phyloP scores from a whole-genome alignment of 2,329 filamentous ascomycete species.

The Pseudonectria foliicola region DNA sequence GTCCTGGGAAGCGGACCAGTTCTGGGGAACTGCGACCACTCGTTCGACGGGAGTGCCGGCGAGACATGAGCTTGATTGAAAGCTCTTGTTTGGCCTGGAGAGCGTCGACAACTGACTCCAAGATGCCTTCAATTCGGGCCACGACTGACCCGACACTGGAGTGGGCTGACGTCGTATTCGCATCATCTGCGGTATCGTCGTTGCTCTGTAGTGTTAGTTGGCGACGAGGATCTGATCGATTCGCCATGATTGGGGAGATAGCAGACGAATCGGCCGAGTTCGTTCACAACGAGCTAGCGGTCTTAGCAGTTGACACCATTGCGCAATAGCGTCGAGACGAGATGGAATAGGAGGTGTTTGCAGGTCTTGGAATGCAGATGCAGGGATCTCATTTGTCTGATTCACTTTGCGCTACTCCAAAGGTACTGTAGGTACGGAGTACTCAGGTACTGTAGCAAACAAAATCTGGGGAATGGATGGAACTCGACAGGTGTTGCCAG shows the following conservation, averaged over 20 bases:
- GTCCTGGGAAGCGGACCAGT: constrained; percentile 39
- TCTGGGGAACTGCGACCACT: constrained; percentile 8
- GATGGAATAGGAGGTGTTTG: no score
- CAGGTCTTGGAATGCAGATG: background rate
- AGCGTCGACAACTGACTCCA: constrained; percentile 24
- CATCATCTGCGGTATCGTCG: constrained; percentile 8
- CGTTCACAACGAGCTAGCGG: background rate
- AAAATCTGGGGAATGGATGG: no score
- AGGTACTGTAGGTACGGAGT: no score
- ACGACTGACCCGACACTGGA: constrained; percentile 20
- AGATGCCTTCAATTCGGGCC: constrained; percentile 29
- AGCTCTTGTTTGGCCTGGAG: constrained; percentile 20
- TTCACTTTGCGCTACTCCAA: no score
- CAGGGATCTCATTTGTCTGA: no score
- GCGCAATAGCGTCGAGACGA: constrained; percentile 12
- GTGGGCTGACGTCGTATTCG: constrained; percentile 14
- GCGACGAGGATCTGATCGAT: constrained; percentile 1
- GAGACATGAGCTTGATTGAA: constrained; percentile 20
- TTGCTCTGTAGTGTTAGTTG: constrained; percentile 1
- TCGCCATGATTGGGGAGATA: constrained; percentile 6
- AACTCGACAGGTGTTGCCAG: no score
- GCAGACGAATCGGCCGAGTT: constrained; percentile 1
- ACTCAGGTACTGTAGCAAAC: no score
- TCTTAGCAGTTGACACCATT: background rate
- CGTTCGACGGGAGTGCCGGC: constrained; percentile 9